Evolutionary conservation across 2,329 filamentous ascomycete genomes (phyloP), one percentile per base, ranked within the genome.

Genomic region (Monilinia fructigena): DNA sequence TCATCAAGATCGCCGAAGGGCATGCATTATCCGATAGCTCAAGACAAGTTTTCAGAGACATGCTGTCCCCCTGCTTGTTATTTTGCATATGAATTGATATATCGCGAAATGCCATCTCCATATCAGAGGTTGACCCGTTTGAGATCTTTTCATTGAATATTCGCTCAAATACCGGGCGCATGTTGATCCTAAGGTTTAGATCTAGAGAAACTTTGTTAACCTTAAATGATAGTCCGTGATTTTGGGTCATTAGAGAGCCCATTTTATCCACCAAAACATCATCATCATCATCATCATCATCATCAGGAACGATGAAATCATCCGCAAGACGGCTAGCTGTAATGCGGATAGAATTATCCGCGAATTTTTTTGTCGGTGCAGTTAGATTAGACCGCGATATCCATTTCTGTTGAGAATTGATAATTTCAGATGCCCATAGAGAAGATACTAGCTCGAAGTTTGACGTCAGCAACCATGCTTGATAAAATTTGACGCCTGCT

Each of bases 391-490:
- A 54, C 16, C 35, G 20, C 50, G 68, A 50, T 8, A 50, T 45
- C 26, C 26, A 60, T 28, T 52, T 45, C 16, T 63, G 48, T 63
- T 50, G 28, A 14, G 28, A 28, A 14, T 16, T 35, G 56, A 52
- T 40, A 38, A 40, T 31, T 61, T 63, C 60, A 28, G 64, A 62
- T 47, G 75, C 68, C 74, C 77, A 63, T 76, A 77, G 66, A 28
- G 78, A 79, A 61, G 80, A 81, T 47, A 75, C 74, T 20, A 86
- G 68, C 50, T 79, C 77, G 50, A 84, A 74, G 66, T 83, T 76
- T 31, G 76, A 74, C 6, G 74, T 77, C 2, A 86, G 70, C 14
- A 78, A 74, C 63, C 77, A 79, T 18, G 83, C 69, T 67, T 85
- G 82, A 63, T 80, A 84, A 69, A 84, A 83, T 26, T 76, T 75